phyloP scores from a whole-genome alignment of 345 rosid genomes.

The Psidium guajava region DNA sequence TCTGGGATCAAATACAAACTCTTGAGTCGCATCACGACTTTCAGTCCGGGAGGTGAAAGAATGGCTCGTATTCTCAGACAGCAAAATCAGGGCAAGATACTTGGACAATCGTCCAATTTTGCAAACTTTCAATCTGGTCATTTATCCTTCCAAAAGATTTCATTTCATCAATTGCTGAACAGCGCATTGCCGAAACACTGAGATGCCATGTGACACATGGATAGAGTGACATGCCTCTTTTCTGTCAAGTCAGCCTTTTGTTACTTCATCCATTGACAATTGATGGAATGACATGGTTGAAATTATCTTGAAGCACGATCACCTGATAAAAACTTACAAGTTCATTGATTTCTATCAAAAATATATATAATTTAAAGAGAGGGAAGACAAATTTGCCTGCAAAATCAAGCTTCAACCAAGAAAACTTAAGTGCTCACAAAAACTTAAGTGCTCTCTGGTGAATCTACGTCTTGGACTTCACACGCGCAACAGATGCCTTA shows the following conservation, averaged over 20 bases:
- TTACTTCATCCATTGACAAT: neutral
- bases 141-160: neutral
- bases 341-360: neutral
- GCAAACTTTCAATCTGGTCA: neutral
- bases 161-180: neutral
- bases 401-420: neutral
- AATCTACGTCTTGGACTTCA: neutral
- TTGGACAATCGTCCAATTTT: neutral
- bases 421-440: neutral
- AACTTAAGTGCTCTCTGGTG: neutral
- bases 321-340: neutral
- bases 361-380: neutral
- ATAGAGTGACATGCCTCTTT: neutral
- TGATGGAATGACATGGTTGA: neutral
- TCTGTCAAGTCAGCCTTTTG: neutral
- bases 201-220: neutral
- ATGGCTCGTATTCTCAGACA: neutral
- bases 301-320: neutral
- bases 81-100: neutral
- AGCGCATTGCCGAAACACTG: neutral
- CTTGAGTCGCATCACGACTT: neutral
- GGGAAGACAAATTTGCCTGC: neutral
- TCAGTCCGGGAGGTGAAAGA: neutral
- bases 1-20: neutral
- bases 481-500: conserved; percentile 7